Evolutionary conservation across 2,329 filamentous ascomycete species (phyloP).

Genomic region (Aspergillus fructus): DNA sequence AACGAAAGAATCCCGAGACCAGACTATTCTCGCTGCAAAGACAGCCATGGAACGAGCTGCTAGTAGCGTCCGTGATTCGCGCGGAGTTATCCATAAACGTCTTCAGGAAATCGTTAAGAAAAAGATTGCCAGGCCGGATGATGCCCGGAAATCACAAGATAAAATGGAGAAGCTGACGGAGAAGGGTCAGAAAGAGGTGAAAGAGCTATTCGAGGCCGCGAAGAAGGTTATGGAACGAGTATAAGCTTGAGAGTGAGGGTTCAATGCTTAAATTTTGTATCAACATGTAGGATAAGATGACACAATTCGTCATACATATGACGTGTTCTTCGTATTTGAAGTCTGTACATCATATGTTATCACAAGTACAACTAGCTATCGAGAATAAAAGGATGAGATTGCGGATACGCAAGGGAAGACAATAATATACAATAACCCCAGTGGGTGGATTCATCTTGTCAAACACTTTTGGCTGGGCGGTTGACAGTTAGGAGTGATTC

Average conservation of each 20-base stretch:
- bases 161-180: conserved; percentile 49
- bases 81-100: conserved; percentile 46
- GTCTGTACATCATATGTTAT: neutral
- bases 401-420: neutral
- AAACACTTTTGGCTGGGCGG: conserved; percentile 28
- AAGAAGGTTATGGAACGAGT: conserved; percentile 39
- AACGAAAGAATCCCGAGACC: conserved; percentile 47
- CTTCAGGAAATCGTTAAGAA: conserved; percentile 46
- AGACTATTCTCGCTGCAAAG: conserved; percentile 41
- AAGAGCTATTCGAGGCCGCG: conserved; percentile 44
- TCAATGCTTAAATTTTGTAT: neutral
- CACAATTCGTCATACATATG: neutral
- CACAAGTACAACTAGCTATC: neutral
- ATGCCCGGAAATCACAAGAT: conserved; percentile 46
- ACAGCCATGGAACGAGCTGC: conserved; percentile 45
- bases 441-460: conserved; percentile 2
- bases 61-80: conserved; percentile 41
- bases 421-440: conserved; percentile 13
- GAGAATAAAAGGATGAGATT: neutral
- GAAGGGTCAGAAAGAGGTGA: conserved; percentile 48
- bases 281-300: neutral
- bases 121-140: conserved; percentile 45
- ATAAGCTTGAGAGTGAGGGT: conserved; percentile 14
- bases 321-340: neutral
- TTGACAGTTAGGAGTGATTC: conserved; percentile 33